Base-by-base conservation (phyloP, 108 stramenopile genomes). In the Pseudonitzschia pungens region DNA sequence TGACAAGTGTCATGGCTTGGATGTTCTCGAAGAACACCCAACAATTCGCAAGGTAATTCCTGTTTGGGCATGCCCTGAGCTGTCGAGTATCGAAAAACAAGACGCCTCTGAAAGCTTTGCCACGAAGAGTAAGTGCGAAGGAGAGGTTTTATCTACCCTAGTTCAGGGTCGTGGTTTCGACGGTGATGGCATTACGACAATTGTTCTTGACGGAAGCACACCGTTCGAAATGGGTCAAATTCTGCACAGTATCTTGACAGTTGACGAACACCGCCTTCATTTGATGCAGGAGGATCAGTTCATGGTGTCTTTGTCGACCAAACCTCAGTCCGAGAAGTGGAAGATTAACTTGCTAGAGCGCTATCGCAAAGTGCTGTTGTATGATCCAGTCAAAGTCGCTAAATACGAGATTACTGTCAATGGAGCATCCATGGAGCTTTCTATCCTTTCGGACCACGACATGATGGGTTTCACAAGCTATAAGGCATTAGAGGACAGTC, bases 91-190 rank as follows among this genome's bases (percentile, higher is more conserved):
- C 12, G 14, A 18, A 1, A 18, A 48, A 14, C 76, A 26, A 6
- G 44, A 45, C 50, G 57, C 67, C 4, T 52, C 31, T 44, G 14
- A 45, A 4, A 42, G 70, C 12, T 63, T 52, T 15, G 24, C 21
- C 0, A 59, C 72, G 18, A 77, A 72, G 76, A 45, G 27, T 43
- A 42, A 42, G n/a, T 82, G 81, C 55, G 81, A 82, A 74, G 50
- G 58, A 1, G n/a, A 60, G 43, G 55, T 52, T 14, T 10, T 68
- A 7, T 10, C 21, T 9, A 42, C 33, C 10, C 57, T 82, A 10
- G 72, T 56, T 44, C 28, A 63, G 36, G 44, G 26, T 11, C 10
- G 68, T 22, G 68, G 68, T 36, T 21, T 21, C 29, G 68, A 52
- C 27, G 58, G 57, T 58, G 44, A 51, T 40, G 68, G 56, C 33